Conservation (phyloP, 2,329 filamentous ascomycete species). For the Fusarium domesticum region DNA sequence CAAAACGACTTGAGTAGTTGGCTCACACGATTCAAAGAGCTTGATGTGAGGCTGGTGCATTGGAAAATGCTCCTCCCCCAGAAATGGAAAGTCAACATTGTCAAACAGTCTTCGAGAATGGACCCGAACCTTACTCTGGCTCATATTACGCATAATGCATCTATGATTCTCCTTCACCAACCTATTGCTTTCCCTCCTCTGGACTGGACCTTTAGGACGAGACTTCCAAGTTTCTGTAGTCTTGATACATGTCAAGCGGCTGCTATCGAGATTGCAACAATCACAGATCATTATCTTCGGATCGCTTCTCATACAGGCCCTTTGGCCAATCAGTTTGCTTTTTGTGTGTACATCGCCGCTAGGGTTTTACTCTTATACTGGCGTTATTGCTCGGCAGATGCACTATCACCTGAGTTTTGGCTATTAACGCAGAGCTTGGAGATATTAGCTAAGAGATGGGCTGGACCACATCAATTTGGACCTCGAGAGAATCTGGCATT, state of each 20-base stretch:
- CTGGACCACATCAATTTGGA: constrained; percentile 1
- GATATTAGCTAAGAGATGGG: constrained; percentile 23
- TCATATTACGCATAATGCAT: constrained; percentile 46
- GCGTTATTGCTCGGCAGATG: constrained; percentile 22
- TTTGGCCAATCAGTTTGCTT: constrained; percentile 38
- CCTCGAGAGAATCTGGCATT: constrained; percentile 7
- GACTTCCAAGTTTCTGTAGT: constrained; percentile 40
- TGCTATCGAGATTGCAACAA: constrained; percentile 42
- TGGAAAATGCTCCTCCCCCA: constrained; percentile 21
- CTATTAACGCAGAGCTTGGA: constrained; percentile 21
- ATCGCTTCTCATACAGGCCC: constrained; percentile 26
- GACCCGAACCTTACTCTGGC: constrained; percentile 48
- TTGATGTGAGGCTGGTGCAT: constrained; percentile 42
- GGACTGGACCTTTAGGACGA: constrained; percentile 34
- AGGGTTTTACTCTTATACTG: constrained; percentile 38
- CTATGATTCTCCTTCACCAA: constrained; percentile 47
- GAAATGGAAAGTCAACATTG: constrained; percentile 22
- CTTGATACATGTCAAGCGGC: constrained; percentile 44
- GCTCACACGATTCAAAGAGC: constrained; percentile 44
- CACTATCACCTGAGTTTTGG: constrained; percentile 25
- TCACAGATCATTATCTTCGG: constrained; percentile 41
- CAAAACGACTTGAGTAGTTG: constrained; percentile 37
- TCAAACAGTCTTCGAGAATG: constrained; percentile 30
- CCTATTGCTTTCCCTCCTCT: constrained; percentile 41
- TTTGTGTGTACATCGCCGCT: constrained; percentile 42